Evolutionary conservation across 2,329 filamentous ascomycete species (phyloP).

Genomic region (Grosmannia serpens): DNA sequence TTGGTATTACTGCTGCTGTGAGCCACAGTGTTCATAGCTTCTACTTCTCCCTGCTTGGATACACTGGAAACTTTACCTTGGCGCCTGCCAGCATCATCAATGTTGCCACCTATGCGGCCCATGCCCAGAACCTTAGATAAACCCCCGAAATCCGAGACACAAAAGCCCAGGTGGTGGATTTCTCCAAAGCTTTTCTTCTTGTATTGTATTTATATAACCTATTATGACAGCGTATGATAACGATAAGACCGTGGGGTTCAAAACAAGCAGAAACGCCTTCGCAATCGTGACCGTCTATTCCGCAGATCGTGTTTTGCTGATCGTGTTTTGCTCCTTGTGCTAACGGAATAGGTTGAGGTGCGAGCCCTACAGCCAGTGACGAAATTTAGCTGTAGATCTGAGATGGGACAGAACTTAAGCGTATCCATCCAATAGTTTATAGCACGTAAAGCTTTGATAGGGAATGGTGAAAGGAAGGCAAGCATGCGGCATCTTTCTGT

Average conservation of each 20-base stretch:
- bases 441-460: no score
- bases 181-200: not conserved
- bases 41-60: constrained; percentile 8
- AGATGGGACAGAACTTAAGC: no score
- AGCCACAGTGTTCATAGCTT: constrained; percentile 10
- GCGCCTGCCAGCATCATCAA: constrained; percentile 8
- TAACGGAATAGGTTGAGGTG: no score
- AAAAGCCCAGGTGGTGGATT: not conserved
- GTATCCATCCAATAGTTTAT: no score
- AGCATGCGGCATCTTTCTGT: no score
- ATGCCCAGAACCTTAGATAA: constrained; percentile 2
- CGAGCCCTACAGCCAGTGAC: no score
- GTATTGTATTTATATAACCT: not conserved
- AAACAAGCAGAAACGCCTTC: not conserved
- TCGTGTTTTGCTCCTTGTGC: no score
- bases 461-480: no score
- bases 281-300: not conserved
- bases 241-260: not conserved
- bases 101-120: constrained; percentile 7
- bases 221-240: not conserved
- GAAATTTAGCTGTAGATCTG: no score
- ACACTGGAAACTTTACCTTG: constrained; percentile 7
- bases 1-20: constrained; percentile 1
- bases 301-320: no score
- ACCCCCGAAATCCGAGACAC: no score